These are phyloP conservation scores for Triangularia setosa DNA, from an alignment of 2,329 filamentous ascomycete genomes.

Conservation along the genomic window DNA sequence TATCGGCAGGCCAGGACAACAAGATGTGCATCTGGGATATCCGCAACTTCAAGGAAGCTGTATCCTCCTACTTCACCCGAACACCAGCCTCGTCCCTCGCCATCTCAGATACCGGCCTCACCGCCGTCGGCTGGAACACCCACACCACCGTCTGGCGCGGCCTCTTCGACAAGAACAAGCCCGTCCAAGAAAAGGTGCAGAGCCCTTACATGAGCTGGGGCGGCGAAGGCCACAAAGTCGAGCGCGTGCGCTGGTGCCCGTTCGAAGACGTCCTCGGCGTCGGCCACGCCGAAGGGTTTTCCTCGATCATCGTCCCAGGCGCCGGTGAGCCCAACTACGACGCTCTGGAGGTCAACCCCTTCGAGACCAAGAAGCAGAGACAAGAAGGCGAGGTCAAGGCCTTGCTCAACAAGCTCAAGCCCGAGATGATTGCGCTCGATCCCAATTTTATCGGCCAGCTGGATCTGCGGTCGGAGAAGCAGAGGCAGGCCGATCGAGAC, in stretches of 20 bases:
- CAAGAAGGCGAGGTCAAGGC: conserved; percentile 88
- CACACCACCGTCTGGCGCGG: conserved; percentile 87
- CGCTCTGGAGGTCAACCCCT: conserved; percentile 88
- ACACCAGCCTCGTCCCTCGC: conserved; percentile 78
- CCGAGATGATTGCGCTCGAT: conserved; percentile 94
- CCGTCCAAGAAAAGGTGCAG: conserved; percentile 73
- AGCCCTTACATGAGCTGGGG: conserved; percentile 93
- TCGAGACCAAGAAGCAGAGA: conserved; percentile 87
- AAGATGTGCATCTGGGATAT: conserved; percentile 97
- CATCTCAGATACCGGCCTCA: conserved; percentile 84
- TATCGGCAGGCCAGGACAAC: conserved; percentile 82
- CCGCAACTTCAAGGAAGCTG: conserved; percentile 78
- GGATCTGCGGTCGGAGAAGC: conserved; percentile 74
- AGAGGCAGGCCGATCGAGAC: conserved; percentile 72
- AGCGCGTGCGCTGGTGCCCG: conserved; percentile 85
- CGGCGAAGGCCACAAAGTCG: conserved; percentile 75
- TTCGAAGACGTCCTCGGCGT: conserved; percentile 91
- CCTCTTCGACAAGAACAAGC: conserved; percentile 69
- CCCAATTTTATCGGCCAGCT: conserved; percentile 88
- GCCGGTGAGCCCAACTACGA: conserved; percentile 98
- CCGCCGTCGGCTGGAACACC: conserved; percentile 88
- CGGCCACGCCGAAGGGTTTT: conserved; percentile 80
- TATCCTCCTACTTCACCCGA: conserved; percentile 82
- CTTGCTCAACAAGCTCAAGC: conserved; percentile 89
- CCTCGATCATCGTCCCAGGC: conserved; percentile 83